Evolutionary conservation across 2,329 filamentous ascomycete genomes (phyloP), one percentile per base, ranked within the genome.

Genomic region (Blastomyces gilchristii): DNA sequence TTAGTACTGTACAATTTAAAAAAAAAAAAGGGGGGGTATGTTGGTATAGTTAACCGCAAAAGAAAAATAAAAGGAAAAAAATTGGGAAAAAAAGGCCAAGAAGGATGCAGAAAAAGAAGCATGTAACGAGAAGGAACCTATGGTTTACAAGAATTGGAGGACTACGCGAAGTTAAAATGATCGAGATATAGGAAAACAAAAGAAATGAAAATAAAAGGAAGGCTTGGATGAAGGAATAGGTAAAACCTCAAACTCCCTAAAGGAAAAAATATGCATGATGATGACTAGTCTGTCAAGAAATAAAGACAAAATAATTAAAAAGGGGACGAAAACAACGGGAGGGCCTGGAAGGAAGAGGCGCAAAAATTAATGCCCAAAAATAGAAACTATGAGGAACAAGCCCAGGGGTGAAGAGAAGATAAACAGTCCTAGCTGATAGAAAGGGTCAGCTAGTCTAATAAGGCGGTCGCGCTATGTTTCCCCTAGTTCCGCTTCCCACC

Each of bases 401-500:
- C 7, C 9, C 31, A 50, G 54, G 18, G 28, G 14, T 12, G 14
- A 28, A 59, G 18, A 57, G 37, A 49, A 18, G 43, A 56, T 25
- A 58, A 54, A 22, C 2, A 39, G 16, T 3, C 11, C 2, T 11
- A 56, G 31, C 2, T 22, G 16, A 28, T 16, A 12, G 34, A 6
- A 25, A 18, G 25, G 16, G 43, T 11, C 1, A 28, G 16, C 28
- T 18, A 49, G 25, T 63, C 22, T 66, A 70, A 61, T 70, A 70
- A 39, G 69, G 69, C 56, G 69, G 69, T 25, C 65, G 66, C 41
- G 68, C 67, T 39, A 70, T 68, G 11, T 65, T 65, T 22, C 68
- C 66, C 34, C 63, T 59, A 62, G 56, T 58, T 34, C 47, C 54
- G 47, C 45, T 43, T 25, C 61, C 62, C 43, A 54, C 22, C 43